Conservation (phyloP, 2,329 filamentous ascomycete species). For the Pseudopyrenochaeta lycopersici region DNA sequence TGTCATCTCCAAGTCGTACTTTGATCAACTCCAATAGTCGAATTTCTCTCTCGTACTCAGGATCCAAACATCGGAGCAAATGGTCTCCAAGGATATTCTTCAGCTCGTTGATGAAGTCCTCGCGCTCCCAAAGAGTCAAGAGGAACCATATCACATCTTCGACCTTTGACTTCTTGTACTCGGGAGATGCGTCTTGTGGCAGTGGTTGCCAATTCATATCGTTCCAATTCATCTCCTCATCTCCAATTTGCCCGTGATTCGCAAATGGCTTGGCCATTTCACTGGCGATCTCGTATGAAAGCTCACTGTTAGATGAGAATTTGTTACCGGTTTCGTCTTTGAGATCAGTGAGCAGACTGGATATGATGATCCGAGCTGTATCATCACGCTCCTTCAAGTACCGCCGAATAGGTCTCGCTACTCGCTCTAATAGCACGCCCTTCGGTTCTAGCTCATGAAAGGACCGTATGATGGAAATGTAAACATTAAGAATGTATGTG, state of each 20-base stretch:
- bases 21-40: slow-evolving; percentile 88
- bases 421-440: slow-evolving; percentile 78
- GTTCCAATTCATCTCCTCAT: slow-evolving; percentile 82
- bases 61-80: slow-evolving; percentile 69
- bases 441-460: slow-evolving; percentile 80
- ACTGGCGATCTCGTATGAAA: slow-evolving; percentile 72
- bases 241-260: slow-evolving; percentile 60
- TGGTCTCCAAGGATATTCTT: slow-evolving; percentile 88
- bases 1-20: slow-evolving; percentile 83
- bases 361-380: slow-evolving; percentile 79
- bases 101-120: slow-evolving; percentile 95
- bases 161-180: slow-evolving; percentile 88
- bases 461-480: slow-evolving; percentile 80
- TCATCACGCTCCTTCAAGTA: slow-evolving; percentile 81
- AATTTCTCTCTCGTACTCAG: slow-evolving; percentile 77
- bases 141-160: slow-evolving; percentile 93
- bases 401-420: slow-evolving; percentile 76
- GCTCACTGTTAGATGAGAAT: slow-evolving; percentile 68
- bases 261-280: slow-evolving; percentile 70
- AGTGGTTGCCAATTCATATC: slow-evolving; percentile 95
- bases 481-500: slow-evolving; percentile 77
- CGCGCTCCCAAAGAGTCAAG: slow-evolving; percentile 85
- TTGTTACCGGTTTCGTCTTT: slow-evolving; percentile 55
- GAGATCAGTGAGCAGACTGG: slow-evolving; percentile 72
- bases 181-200: slow-evolving; percentile 87